Evolutionary conservation across 1,139 yeast genomes (phyloP), one percentile per base, ranked within the genome.

Genomic region (Candida pseudocylindracea): DNA sequence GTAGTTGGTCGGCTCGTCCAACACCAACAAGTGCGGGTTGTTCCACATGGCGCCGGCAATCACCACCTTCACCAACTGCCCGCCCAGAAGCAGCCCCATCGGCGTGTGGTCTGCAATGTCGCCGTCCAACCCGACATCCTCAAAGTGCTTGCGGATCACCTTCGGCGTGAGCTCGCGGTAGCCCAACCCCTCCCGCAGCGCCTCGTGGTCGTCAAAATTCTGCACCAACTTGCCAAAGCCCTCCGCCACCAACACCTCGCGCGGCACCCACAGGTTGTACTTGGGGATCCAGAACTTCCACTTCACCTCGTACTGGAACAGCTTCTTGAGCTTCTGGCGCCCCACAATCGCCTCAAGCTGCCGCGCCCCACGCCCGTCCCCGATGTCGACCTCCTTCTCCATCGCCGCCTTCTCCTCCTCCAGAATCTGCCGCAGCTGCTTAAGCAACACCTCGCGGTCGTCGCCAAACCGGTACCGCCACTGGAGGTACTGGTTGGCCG

Each of bases 11-110:
- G 98, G 98, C 67, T 88, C 98, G 56, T 88, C 98, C 42, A 88
- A 66, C 30, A 88, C 98, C 41, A 88, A 68, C 56, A 88, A 67
- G 56, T 88, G 98, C n/a, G 98, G 98, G 51, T 88, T 88, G 57
- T 88, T 85, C 98, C 98, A 88, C 92, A 88, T 88, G 41, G 96
- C 96, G 55, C 96, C 96, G 12, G 98, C 98, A 61, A 88, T 85
- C 39, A 88, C 98, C 40, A 88, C 96, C 58, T 88, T 88, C 40
- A 88, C 98, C 50, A 85, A 67, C 61, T 88, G 98, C 44, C 98
- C 98, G 50, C 98, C 98, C 30, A 95, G 83, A 40, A 88, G 63
- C 9, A 94, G 81, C 13, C 96, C 96, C 68, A 88, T 63, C 34
- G 94, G 94, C 15, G 95, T 88, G 53, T 88, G 96, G 53, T 88